Conservation (phyloP, 2,329 filamentous ascomycete genomes). For the Phialophora chinensis region DNA sequence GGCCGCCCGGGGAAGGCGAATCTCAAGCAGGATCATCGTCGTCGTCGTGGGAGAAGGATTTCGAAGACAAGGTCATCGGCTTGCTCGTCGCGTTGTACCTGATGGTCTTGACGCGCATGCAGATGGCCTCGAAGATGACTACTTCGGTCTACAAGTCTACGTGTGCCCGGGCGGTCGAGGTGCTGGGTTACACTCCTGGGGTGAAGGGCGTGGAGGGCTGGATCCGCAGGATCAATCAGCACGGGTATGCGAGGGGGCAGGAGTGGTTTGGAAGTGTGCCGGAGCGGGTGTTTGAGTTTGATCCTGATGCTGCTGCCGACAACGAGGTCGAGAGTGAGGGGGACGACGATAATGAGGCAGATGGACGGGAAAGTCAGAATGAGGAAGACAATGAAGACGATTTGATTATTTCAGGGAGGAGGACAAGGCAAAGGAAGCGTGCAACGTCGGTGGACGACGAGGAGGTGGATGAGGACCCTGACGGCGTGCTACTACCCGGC, state of each 20-base stretch:
- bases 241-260: constrained; percentile 60
- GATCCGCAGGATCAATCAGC: constrained; percentile 60
- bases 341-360: constrained; percentile 10
- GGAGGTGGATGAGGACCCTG: constrained; percentile 41
- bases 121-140: constrained; percentile 37
- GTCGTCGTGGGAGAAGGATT: constrained; percentile 49
- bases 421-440: not conserved
- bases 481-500: constrained; percentile 51
- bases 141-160: constrained; percentile 34
- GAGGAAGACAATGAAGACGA: constrained; percentile 35
- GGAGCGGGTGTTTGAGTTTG: constrained; percentile 47
- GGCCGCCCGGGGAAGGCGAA: constrained; percentile 38
- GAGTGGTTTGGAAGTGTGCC: constrained; percentile 71
- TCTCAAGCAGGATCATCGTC: constrained; percentile 48
- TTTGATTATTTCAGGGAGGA: not conserved
- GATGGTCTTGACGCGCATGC: constrained; percentile 48
- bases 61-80: constrained; percentile 49
- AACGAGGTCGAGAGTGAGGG: constrained; percentile 3
- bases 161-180: constrained; percentile 22
- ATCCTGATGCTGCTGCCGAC: constrained; percentile 35
- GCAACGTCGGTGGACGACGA: constrained; percentile 19
- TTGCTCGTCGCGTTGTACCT: constrained; percentile 54
- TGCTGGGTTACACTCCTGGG: constrained; percentile 47
- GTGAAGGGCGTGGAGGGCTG: constrained; percentile 66
- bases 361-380: constrained; percentile 10